Percentiles rank a stretch among this genome's conserved stretches.
Conservation (phyloP, 768 basidiomycete genomes). For the Leccinum uliginosum region DNA sequence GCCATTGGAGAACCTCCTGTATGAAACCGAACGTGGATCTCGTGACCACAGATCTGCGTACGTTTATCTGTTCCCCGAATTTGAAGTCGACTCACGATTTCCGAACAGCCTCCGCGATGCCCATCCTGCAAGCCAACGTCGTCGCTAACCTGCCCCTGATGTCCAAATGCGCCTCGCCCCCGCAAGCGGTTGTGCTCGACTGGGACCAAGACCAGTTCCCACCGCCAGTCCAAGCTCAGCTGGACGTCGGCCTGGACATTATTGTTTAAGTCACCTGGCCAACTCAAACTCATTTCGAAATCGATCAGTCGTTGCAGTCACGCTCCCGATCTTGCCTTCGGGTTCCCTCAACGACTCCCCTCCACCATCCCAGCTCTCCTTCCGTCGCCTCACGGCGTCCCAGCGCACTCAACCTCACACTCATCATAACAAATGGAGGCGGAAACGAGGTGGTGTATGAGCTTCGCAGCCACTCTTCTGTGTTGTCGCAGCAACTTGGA, state of each 20-base stretch:
- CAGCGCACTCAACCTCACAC: too few species aligned
- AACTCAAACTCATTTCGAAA: too few species aligned
- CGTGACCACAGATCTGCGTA: slow-evolving; percentile 71
- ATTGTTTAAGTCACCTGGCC: slow-evolving; percentile 54
- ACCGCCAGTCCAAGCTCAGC: slow-evolving; percentile 36
- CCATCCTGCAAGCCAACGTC: slow-evolving; percentile 73
- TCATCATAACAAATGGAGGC: too few species aligned
- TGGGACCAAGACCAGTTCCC: slow-evolving; percentile 69
- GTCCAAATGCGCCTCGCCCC: slow-evolving; percentile 22
- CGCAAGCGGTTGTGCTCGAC: slow-evolving; percentile 49
- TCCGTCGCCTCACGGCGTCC: too few species aligned
- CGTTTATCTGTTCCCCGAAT: slow-evolving; percentile 18
- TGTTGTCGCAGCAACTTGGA: too few species aligned
- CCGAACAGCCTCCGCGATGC: slow-evolving; percentile 69
- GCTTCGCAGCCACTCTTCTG: too few species aligned
- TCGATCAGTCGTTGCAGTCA: too few species aligned
- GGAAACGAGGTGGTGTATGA: too few species aligned
- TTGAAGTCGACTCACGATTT: not conserved
- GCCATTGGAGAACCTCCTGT: slow-evolving; percentile 10
- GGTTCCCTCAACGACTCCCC: too few species aligned
- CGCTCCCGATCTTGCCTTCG: too few species aligned
- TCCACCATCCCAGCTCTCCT: too few species aligned
- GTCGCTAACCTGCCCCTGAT: slow-evolving; percentile 36
- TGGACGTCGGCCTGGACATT: slow-evolving; percentile 47
- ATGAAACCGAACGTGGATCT: slow-evolving; percentile 25